Percentiles rank a stretch among this genome's conserved stretches.
These are phyloP conservation scores for Diplogelasinospora grovesii DNA, from an alignment of 495 filamentous ascomycete species.

Conservation along the genomic window DNA sequence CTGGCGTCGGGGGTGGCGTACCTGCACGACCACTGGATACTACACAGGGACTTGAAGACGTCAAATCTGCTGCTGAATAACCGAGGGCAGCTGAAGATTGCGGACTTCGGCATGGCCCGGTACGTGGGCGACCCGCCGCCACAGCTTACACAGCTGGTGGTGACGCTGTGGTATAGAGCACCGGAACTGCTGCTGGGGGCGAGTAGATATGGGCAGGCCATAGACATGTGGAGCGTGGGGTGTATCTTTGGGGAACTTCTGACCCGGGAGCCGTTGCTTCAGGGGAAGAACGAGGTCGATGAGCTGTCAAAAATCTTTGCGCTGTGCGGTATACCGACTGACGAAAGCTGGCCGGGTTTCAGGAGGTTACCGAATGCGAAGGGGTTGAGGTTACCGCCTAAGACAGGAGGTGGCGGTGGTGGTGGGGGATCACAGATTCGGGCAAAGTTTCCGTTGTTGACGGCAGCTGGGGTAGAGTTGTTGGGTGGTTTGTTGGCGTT, in stretches of 20 bases:
- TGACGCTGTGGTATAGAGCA: constrained; percentile 94
- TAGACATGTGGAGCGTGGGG: constrained; percentile 95
- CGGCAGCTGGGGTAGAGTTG: constrained; percentile 63
- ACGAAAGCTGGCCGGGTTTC: constrained; percentile 81
- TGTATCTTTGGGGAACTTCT: constrained; percentile 95
- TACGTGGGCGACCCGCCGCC: constrained; percentile 73
- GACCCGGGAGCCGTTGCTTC: constrained; percentile 72
- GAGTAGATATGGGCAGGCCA: constrained; percentile 62
- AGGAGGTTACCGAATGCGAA: constrained; percentile 83
- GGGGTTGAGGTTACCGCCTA: constrained; percentile 67
- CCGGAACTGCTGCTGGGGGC: constrained; percentile 87
- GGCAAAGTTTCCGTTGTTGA: constrained; percentile 74
- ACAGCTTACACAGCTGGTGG: constrained; percentile 87
- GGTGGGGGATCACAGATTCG: constrained; percentile 49
- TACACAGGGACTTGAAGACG: constrained; percentile 95
- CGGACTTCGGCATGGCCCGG: constrained; percentile 96
- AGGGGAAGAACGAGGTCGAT: constrained; percentile 93
- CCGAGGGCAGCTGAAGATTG: constrained; percentile 89
- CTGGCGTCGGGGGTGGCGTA: constrained; percentile 75
- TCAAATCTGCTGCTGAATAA: constrained; percentile 95
- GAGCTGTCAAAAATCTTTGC: constrained; percentile 71
- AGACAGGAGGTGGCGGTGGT: constrained; percentile 30
- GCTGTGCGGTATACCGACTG: constrained; percentile 82
- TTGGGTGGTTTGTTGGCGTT: constrained; percentile 63
- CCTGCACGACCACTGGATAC: constrained; percentile 85